Percentiles rank a stretch among this genome's conserved stretches.
Evolutionary conservation across 805 yeast genomes (phyloP).

Genomic region (Kregervanrija fluxuum): DNA sequence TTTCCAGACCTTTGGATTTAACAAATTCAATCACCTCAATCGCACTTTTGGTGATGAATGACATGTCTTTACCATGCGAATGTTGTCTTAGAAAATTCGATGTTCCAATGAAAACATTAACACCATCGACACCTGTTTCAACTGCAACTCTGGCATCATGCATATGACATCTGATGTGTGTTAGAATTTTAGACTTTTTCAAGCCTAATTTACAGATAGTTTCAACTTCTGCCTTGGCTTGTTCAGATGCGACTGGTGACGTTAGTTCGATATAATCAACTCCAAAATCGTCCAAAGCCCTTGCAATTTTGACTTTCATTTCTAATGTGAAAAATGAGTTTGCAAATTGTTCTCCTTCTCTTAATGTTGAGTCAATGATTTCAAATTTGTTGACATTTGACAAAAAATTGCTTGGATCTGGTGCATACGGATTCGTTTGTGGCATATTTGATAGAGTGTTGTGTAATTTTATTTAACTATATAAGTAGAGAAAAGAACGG

Average conservation of each 20-base stretch:
- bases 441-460: too few relatives aligned
- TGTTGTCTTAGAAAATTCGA: slow-evolving; percentile 50
- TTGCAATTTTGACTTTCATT: slow-evolving; percentile 50
- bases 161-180: slow-evolving; percentile 58
- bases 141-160: slow-evolving; percentile 55
- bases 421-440: slow-evolving; percentile 46
- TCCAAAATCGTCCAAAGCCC: slow-evolving; percentile 54
- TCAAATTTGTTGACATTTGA: slow-evolving; percentile 49
- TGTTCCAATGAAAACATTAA: slow-evolving; percentile 54
- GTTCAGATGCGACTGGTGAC: slow-evolving; percentile 54
- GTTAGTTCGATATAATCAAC: slow-evolving; percentile 56
- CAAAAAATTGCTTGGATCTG: slow-evolving; percentile 49
- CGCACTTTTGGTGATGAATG: slow-evolving; percentile 49
- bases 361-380: slow-evolving; percentile 49
- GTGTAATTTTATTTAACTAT: neutral
- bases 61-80: slow-evolving; percentile 57
- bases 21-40: slow-evolving; percentile 54
- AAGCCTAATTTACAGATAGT: slow-evolving; percentile 53
- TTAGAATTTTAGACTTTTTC: slow-evolving; percentile 45
- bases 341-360: slow-evolving; percentile 62
- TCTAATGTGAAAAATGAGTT: slow-evolving; percentile 54
- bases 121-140: slow-evolving; percentile 59
- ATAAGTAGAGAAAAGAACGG: neutral
- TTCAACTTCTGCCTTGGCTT: slow-evolving; percentile 50
- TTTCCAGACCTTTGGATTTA: slow-evolving; percentile 53